Evolutionary conservation across 2,329 filamentous ascomycete genomes (phyloP), one percentile per base, ranked within the genome.

Genomic region (Cordyceps militaris): DNA sequence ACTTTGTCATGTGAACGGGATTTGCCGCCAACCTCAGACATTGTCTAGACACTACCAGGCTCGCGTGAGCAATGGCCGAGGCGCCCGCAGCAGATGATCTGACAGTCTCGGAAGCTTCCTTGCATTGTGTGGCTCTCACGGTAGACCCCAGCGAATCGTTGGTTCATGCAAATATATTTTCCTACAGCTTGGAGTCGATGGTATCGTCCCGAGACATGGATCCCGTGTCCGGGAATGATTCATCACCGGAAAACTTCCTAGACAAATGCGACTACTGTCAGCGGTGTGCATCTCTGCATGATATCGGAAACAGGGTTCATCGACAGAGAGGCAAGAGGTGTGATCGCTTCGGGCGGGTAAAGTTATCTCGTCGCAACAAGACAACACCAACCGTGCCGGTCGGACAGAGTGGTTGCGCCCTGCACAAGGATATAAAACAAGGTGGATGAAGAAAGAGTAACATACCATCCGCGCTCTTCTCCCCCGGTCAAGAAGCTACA

Each of bases 381-480:
- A 43, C 50, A 32, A 14, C 26, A 38, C n/a, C 16, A 30, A 40
- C 36, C n/a, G 28, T 4, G 34, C 5, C 19, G 34, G n/a, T 5
- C 48, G 21, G 14, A 5, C 14, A 26, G 5, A 19, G 16, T 28
- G 23, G 23, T 23, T 43, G 16, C 10, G 13, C 34, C 36, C 19
- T 24, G 21, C 11, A 21, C 13, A 32, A 21, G 38, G 30, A 10
- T 6, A 16, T 1, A 46, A 59, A 38, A 46, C 30, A 52, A 47
- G 57, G 51, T 60, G 19, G 14, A 19, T 40, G 36, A 57, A 56
- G 51, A 61, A 59, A 61, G 64, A 42, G 38, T 28, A 53, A 77
- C 81, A 70, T 66, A 94, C 91, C 93, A 97, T 68, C 91, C 91
- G 75, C 92, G 80, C 73, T 97, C 93, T 65, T 88, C 87, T 8